These are phyloP conservation scores for Magnaporthiopsis rhizophila DNA, from an alignment of 2,329 filamentous ascomycete species.

Conservation along the genomic window DNA sequence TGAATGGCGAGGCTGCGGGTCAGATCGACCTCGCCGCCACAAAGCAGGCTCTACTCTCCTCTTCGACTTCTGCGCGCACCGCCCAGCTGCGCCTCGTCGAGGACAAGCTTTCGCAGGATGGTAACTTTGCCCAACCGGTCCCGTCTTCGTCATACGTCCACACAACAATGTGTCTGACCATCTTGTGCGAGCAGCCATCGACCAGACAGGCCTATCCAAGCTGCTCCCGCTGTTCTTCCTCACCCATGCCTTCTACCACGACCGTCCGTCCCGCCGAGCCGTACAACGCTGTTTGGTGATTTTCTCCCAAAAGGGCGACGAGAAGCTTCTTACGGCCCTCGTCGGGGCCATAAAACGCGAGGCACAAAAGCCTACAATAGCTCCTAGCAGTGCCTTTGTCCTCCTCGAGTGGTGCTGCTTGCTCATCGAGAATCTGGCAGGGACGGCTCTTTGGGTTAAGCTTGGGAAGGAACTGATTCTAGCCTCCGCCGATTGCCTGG, in stretches of 20 bases:
- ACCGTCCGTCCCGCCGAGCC: slow-evolving; percentile 74
- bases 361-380: slow-evolving; percentile 67
- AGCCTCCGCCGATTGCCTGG: slow-evolving; percentile 64
- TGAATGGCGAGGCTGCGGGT: slow-evolving; percentile 29
- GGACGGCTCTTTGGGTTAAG: slow-evolving; percentile 53
- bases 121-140: slow-evolving; percentile 27
- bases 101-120: slow-evolving; percentile 46
- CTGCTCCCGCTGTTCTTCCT: slow-evolving; percentile 71
- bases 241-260: slow-evolving; percentile 80
- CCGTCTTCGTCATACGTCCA: slow-evolving; percentile 1
- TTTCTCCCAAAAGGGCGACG: slow-evolving; percentile 48
- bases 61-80: slow-evolving; percentile 51
- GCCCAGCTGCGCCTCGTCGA: slow-evolving; percentile 46
- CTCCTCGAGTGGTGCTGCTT: slow-evolving; percentile 84
- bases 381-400: slow-evolving; percentile 75
- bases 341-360: slow-evolving; percentile 63
- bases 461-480: slow-evolving; percentile 59
- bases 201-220: slow-evolving; percentile 38
- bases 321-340: slow-evolving; percentile 54
- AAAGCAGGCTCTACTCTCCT: slow-evolving; percentile 47
- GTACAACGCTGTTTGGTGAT: slow-evolving; percentile 72
- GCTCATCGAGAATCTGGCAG: slow-evolving; percentile 63
- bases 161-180: slow-evolving; percentile 8
- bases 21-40: slow-evolving; percentile 42
- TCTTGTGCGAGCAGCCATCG: slow-evolving; percentile 29